Evolutionary conservation across 352 stramenopile genomes (phyloP).

Genomic region (Phytophthora litchii): DNA sequence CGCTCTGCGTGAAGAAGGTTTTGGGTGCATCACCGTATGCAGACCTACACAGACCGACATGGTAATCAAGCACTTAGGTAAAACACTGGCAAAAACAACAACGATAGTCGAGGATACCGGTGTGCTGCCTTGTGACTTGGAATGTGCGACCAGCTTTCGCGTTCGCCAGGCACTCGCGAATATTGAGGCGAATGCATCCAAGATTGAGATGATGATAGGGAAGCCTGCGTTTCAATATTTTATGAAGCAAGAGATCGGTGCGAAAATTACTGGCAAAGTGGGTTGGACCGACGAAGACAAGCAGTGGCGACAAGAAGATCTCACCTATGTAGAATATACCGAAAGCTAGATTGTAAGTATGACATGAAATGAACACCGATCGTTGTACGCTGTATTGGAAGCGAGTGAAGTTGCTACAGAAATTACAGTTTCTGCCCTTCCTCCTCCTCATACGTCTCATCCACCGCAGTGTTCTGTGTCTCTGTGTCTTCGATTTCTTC

Average conservation of each 20-base stretch:
- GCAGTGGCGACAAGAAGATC: constrained; percentile 60
- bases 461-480: constrained; percentile 1
- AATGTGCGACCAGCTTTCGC: constrained; percentile 69
- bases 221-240: constrained; percentile 73
- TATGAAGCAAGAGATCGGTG: constrained; percentile 54
- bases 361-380: not conserved
- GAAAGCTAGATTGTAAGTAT: constrained; percentile 45
- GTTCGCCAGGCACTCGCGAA: constrained; percentile 56
- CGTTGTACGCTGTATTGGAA: not conserved
- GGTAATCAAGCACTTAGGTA: constrained; percentile 74
- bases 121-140: constrained; percentile 68
- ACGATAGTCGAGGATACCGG: constrained; percentile 78
- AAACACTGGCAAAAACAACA: constrained; percentile 57
- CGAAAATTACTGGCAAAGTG: constrained; percentile 63
- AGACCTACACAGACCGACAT: constrained; percentile 71
- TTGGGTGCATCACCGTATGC: constrained; percentile 73
- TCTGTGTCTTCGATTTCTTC: constrained; percentile 9
- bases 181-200: constrained; percentile 28
- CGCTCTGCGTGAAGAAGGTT: constrained; percentile 66
- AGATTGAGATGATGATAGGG: constrained; percentile 75
- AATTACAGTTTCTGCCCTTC: constrained; percentile 13
- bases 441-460: constrained; percentile 25
- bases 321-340: constrained; percentile 77
- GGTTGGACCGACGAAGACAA: constrained; percentile 72
- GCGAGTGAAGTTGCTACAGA: not conserved